Base-by-base conservation (phyloP, 192 early-diverging fungal genomes). In the Podila clonocystis region DNA sequence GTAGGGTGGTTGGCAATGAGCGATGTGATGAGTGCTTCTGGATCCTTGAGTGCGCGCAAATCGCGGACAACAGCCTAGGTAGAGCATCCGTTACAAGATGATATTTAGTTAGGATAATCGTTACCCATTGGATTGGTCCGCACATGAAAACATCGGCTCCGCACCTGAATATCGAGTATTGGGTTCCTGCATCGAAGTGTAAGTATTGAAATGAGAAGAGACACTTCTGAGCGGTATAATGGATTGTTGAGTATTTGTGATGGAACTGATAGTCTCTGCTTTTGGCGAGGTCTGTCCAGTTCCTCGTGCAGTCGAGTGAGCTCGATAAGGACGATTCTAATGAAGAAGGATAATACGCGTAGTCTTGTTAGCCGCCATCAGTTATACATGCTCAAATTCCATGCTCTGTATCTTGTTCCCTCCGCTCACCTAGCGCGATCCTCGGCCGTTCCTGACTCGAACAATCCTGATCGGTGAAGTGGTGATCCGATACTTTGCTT, bases 391-490 rank as follows among this genome's bases (percentile, higher is more conserved):
- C 41, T 4, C 34, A 1, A 8, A 9, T 19, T n/a, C 19, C 1
- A 30, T 61, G n/a, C n/a, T 19, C 8, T 20, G n/a, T 22, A 22
- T 52, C 0, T 52, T 52, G 19, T 15, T 3, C 13, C 13, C 15
- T 17, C 15, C 9, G 38, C 33, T 58, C 72, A 80, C 77, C 77
- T 60, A n/a, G 67, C 77, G 5, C 77, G 77, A 22, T 80, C 77
- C 38, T 68, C 70, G 20, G 66, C 33, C 0, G 70, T 50, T 38
- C 70, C 77, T 59, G 67, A 55, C 29, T 80, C 77, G 34, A 80
- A 80, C 0, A 50, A 41, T 3, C 65, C 22, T 13, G 58, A 58
- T 58, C 48, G 50, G 13, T 55, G 49, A 15, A 45, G 12, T 15
- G 66, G 26, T 9, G 52, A 26, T n/a, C 11, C 20, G 3, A 63